These are phyloP conservation scores for Nitzschia putrida DNA, from an alignment of 108 stramenopile species.

Conservation along the genomic window DNA sequence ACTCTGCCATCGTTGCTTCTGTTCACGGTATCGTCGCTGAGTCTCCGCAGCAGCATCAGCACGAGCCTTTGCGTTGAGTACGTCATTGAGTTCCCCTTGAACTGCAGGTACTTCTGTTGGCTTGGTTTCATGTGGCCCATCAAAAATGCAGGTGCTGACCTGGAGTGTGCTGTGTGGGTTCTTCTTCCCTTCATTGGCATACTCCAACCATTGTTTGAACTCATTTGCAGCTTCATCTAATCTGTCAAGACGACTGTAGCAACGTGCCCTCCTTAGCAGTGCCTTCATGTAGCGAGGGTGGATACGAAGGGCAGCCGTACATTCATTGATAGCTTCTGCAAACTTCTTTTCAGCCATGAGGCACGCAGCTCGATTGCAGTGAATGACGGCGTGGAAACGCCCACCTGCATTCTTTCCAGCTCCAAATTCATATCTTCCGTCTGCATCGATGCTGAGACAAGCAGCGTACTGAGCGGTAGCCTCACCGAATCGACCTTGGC, in stretches of 20 bases:
- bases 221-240: slow-evolving; percentile 70
- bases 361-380: slow-evolving; percentile 90
- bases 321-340: slow-evolving; percentile 76
- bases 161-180: slow-evolving; percentile 22
- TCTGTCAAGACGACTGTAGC: slow-evolving; percentile 64
- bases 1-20: slow-evolving; percentile 46
- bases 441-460: slow-evolving; percentile 67
- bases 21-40: slow-evolving; percentile 31
- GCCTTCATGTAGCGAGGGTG: slow-evolving; percentile 89
- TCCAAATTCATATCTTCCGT: slow-evolving; percentile 22
- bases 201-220: slow-evolving; percentile 68
- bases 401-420: slow-evolving; percentile 59
- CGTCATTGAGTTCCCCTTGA: slow-evolving; percentile 64
- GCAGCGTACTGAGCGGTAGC: slow-evolving; percentile 70
- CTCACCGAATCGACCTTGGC: slow-evolving; percentile 52
- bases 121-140: slow-evolving; percentile 65
- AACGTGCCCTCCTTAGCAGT: slow-evolving; percentile 78
- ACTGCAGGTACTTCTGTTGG: slow-evolving; percentile 51
- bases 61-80: slow-evolving; percentile 46
- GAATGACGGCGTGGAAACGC: slow-evolving; percentile 79
- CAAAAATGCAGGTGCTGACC: slow-evolving; percentile 64
- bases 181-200: slow-evolving; percentile 60
- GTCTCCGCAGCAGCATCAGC: slow-evolving; percentile 33
- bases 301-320: slow-evolving; percentile 79
- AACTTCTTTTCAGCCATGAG: slow-evolving; percentile 76